Percentiles rank a stretch among this genome's conserved stretches.
phyloP scores from a whole-genome alignment of 352 stramenopile genomes.

The Phytophthora hybrid region DNA sequence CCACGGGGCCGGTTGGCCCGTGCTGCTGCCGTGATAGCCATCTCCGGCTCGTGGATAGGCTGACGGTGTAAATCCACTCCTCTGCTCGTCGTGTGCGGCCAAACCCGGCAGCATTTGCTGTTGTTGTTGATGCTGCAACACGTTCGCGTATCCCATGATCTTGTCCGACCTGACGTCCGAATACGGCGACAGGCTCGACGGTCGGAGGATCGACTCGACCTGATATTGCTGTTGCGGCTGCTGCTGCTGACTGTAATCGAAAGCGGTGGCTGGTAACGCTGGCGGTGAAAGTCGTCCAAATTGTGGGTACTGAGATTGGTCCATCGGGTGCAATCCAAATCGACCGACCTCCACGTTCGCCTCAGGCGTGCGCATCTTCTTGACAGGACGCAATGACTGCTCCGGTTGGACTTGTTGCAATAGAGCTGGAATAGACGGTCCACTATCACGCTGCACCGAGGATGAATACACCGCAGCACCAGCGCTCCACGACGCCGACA shows the following conservation, averaged over 20 bases:
- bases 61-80: slow-evolving; percentile 22
- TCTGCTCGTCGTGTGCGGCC: slow-evolving; percentile 24
- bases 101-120: slow-evolving; percentile 30
- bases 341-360: slow-evolving; percentile 33
- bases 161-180: slow-evolving; percentile 38
- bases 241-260: slow-evolving; percentile 44
- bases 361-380: slow-evolving; percentile 67
- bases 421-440: slow-evolving; percentile 41
- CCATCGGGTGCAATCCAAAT: slow-evolving; percentile 36
- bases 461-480: slow-evolving; percentile 35
- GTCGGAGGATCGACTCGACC: slow-evolving; percentile 33
- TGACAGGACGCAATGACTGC: slow-evolving; percentile 36
- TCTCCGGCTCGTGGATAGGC: slow-evolving; percentile 30
- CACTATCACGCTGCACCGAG: slow-evolving; percentile 34
- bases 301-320: slow-evolving; percentile 42
- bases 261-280: slow-evolving; percentile 20
- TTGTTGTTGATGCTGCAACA: slow-evolving; percentile 34
- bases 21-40: slow-evolving; percentile 25
- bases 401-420: slow-evolving; percentile 38
- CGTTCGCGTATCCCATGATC: slow-evolving; percentile 32
- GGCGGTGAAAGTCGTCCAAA: slow-evolving; percentile 38
- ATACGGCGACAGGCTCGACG: slow-evolving; percentile 33
- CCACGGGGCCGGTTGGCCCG: slow-evolving; percentile 51
- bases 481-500: slow-evolving; percentile 36
- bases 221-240: slow-evolving; percentile 34